These are phyloP conservation scores for Crithidia expoeki DNA, from an alignment of 208 protist genomes.

Conservation along the genomic window DNA sequence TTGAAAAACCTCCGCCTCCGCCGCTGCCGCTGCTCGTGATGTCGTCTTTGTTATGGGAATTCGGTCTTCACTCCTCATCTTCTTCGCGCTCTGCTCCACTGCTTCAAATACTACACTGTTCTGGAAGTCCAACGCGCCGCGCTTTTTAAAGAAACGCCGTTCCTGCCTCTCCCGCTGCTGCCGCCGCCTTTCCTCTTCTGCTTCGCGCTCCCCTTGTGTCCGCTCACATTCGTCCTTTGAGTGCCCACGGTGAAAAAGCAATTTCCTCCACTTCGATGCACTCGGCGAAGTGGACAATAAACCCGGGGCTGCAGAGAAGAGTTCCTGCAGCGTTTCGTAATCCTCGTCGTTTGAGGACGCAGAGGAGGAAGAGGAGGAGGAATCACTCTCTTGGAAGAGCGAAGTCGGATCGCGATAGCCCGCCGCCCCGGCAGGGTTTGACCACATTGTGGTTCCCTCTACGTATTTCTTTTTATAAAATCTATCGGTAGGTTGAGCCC, in stretches of 20 bases:
- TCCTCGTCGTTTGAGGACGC: constrained; percentile 14
- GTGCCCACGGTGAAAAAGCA: background rate
- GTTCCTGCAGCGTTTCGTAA: background rate
- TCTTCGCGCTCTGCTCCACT: background rate
- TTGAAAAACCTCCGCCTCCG: background rate
- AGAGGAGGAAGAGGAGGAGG: constrained; percentile 4
- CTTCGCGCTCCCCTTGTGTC: background rate
- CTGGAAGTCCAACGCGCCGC: constrained; percentile 25
- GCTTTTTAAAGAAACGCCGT: constrained; percentile 8
- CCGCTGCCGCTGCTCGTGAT: background rate
- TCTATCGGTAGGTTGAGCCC: no score
- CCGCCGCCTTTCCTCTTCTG: background rate
- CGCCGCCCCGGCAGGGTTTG: background rate
- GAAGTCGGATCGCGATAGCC: constrained; percentile 29
- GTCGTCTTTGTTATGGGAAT: background rate
- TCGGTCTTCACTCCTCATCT: no score
- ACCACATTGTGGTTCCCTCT: constrained; percentile 7
- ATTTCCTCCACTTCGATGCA: background rate
- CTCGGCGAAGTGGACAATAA: background rate
- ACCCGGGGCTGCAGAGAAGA: background rate
- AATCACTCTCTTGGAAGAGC: constrained; percentile 17
- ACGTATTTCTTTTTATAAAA: no score
- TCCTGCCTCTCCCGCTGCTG: constrained; percentile 21
- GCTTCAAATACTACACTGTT: constrained; percentile 9
- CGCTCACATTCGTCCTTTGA: background rate